Evolutionary conservation across 331 rosid genomes (phyloP).

Genomic region (Spiraea crenata): DNA sequence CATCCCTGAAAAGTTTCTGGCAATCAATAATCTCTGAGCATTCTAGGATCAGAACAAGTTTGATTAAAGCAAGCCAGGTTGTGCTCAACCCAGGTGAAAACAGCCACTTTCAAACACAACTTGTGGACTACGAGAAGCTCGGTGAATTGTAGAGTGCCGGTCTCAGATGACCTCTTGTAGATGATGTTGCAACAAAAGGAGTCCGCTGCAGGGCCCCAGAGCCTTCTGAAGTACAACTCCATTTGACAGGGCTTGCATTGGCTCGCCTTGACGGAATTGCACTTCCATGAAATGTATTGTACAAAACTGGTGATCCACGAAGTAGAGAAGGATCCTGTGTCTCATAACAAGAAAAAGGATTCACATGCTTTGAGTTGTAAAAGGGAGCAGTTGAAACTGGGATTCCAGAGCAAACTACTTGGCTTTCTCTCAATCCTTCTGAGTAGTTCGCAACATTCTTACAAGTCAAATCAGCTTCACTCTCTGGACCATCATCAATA

Average conservation of each 20-base stretch:
- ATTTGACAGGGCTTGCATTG: conserved; percentile 31
- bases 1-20: conserved; percentile 5
- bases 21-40: conserved; percentile 4
- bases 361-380: conserved; percentile 21
- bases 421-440: conserved; percentile 34
- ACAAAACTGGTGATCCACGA: conserved; percentile 24
- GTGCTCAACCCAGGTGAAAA: conserved; percentile 6
- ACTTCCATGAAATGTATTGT: conserved; percentile 24
- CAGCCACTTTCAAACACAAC: not conserved
- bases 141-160: conserved; percentile 30
- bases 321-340: conserved; percentile 28
- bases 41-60: conserved; percentile 10
- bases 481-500: conserved; percentile 38
- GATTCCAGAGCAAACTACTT: conserved; percentile 26
- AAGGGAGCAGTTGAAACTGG: conserved; percentile 23
- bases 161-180: conserved; percentile 30
- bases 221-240: conserved; percentile 40
- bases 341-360: conserved; percentile 29
- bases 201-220: conserved; percentile 31
- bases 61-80: conserved; percentile 7
- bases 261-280: conserved; percentile 27
- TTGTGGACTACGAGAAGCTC: conserved; percentile 2
- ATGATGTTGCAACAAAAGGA: conserved; percentile 22
- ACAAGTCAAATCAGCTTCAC: conserved; percentile 29
- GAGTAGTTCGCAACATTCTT: conserved; percentile 22